Evolutionary conservation across 2,329 filamentous ascomycete genomes (phyloP).

Genomic region (Xylariaceae sp.): DNA sequence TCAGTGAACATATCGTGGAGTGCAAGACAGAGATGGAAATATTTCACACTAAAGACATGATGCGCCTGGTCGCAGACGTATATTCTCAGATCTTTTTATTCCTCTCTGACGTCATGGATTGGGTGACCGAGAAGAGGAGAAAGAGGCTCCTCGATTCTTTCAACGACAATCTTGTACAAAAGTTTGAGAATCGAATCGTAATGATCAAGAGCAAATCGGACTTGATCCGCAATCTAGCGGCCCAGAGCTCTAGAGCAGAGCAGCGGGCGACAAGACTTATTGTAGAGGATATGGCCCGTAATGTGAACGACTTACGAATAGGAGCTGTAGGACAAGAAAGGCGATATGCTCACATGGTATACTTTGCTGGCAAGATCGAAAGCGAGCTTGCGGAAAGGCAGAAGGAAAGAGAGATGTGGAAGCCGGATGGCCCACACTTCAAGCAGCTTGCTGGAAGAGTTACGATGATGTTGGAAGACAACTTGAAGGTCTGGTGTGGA

Average conservation of each 20-base stretch:
- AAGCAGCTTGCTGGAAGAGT: constrained; percentile 3
- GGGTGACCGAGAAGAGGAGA: constrained; percentile 7
- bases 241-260: constrained; percentile 7
- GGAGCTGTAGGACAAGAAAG: constrained; percentile 3
- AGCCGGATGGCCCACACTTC: constrained; percentile 3
- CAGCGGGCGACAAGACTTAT: constrained; percentile 3
- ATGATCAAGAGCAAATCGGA: constrained; percentile 7
- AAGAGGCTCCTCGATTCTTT: constrained; percentile 10
- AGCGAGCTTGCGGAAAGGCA: constrained; percentile 3
- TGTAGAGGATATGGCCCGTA: constrained; percentile 5
- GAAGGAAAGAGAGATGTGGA: constrained; percentile 2
- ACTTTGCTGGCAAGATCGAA: constrained; percentile 3
- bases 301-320: constrained; percentile 1
- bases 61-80: constrained; percentile 7
- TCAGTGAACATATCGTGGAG: constrained; percentile 7
- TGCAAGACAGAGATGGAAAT: constrained; percentile 8
- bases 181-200: constrained; percentile 7
- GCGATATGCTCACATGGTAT: constrained; percentile 4
- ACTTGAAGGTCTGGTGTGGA: constrained; percentile 2
- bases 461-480: constrained; percentile 2
- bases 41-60: constrained; percentile 6
- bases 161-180: constrained; percentile 8
- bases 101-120: constrained; percentile 10
- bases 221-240: constrained; percentile 6
- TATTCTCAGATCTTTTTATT: constrained; percentile 10